A percentile compares a stretch with the other conserved stretches of the same genome.
These are phyloP conservation scores for Citrus australasica DNA, from an alignment of 345 rosid species.

Conservation along the genomic window DNA sequence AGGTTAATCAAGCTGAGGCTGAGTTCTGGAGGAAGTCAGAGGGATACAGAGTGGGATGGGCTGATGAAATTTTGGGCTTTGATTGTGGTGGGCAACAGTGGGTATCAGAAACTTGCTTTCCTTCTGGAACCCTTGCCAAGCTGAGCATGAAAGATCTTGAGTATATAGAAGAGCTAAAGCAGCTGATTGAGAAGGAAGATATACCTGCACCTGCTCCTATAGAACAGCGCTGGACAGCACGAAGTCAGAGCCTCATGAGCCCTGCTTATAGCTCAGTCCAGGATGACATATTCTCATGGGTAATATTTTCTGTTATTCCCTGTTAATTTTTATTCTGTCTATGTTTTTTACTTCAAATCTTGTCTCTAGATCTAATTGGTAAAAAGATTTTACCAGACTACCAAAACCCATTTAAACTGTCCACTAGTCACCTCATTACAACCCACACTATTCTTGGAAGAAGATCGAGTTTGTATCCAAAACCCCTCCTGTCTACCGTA, in stretches of 20 bases:
- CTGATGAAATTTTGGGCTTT: constrained; percentile 95
- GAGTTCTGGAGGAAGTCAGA: constrained; percentile 96
- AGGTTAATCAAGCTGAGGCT: constrained; percentile 87
- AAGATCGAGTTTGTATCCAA: too few species aligned
- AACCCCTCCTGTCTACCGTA: too few species aligned
- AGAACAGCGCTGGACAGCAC: constrained; percentile 95
- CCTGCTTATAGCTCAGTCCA: constrained; percentile 76
- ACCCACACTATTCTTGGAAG: too few species aligned
- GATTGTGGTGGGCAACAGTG: constrained; percentile 99
- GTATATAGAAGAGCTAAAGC: constrained; percentile 75
- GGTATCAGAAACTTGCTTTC: constrained; percentile 97
- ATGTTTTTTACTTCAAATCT: neutral
- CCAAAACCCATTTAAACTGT: too few species aligned
- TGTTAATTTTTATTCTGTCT: neutral
- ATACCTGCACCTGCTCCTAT: constrained; percentile 88
- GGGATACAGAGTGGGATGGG: constrained; percentile 96
- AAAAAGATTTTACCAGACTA: too few species aligned
- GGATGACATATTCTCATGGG: constrained; percentile 91
- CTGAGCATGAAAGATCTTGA: constrained; percentile 94
- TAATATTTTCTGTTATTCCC: constrained; percentile 25
- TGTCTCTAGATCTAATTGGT: too few species aligned
- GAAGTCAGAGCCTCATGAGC: constrained; percentile 85
- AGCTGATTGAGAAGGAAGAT: constrained; percentile 74
- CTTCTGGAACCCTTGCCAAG: constrained; percentile 82
- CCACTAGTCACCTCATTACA: too few species aligned